phyloP scores from a whole-genome alignment of 2,329 filamentous ascomycete genomes.

The Diaporthe aspalathi region DNA sequence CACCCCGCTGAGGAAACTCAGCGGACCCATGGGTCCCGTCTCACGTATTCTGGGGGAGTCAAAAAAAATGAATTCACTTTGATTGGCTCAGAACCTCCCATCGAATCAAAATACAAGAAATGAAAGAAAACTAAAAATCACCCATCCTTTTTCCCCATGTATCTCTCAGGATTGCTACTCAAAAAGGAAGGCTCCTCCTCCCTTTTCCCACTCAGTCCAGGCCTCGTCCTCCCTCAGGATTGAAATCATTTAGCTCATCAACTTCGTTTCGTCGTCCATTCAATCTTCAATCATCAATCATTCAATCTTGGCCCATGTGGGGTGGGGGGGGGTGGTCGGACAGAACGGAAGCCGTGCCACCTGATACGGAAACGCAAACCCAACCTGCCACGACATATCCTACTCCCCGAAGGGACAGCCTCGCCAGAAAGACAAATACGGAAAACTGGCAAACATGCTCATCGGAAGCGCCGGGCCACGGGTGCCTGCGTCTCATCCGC shows the following conservation, averaged over 20 bases:
- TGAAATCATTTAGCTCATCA: constrained; percentile 5
- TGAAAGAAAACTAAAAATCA: background rate
- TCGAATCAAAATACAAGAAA: constrained; percentile 3
- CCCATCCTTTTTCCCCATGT: background rate
- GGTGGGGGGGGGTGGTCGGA: background rate
- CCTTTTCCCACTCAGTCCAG: background rate
- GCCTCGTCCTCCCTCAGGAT: background rate
- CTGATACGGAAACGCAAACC: background rate
- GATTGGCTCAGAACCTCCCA: background rate
- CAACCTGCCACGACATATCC: background rate
- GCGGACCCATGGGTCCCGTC: constrained; percentile 4
- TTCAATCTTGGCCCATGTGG: too few relatives aligned
- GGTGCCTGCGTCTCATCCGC: constrained; percentile 2
- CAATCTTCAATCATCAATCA: too few relatives aligned
- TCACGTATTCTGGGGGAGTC: constrained; percentile 4
- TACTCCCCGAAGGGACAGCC: background rate
- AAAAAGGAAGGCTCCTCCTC: background rate
- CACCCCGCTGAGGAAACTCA: background rate
- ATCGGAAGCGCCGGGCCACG: background rate
- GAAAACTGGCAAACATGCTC: background rate
- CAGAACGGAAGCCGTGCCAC: constrained; percentile 10
- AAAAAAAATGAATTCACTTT: background rate
- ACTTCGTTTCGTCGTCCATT: constrained; percentile 5
- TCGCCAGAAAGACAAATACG: background rate
- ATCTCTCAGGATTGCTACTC: constrained; percentile 2